Evolutionary conservation across 306 rosid species (phyloP).

Genomic region (Trifolium repens): DNA sequence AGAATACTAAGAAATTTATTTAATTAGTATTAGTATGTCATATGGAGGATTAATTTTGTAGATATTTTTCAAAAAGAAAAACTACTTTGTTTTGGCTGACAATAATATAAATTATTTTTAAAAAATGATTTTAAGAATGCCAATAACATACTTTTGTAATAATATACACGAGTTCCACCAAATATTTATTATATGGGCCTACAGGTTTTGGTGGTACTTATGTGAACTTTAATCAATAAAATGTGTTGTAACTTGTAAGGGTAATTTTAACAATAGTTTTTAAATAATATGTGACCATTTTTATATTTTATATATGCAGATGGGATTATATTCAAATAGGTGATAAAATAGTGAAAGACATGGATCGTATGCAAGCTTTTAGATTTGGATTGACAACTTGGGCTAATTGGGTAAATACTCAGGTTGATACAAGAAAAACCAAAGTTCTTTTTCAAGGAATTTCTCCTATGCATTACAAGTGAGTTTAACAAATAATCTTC

Average conservation of each 20-base stretch:
- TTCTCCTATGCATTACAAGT: constrained; percentile 55
- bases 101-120: no score
- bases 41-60: no score
- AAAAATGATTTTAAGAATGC: no score
- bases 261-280: not conserved
- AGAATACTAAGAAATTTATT: not conserved
- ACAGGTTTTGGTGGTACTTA: no score
- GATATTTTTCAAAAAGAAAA: no score
- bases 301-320: constrained; percentile 40
- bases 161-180: no score
- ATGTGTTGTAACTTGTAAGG: no score
- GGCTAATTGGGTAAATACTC: not conserved
- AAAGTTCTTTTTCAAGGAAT: constrained; percentile 11
- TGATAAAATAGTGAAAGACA: constrained; percentile 49
- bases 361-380: constrained; percentile 75
- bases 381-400: constrained; percentile 43
- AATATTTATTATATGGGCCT: no score
- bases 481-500: constrained; percentile 5
- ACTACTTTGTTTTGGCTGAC: no score
- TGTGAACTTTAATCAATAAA: no score
- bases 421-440: not conserved
- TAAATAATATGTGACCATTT: not conserved
- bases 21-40: no score
- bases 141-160: no score
- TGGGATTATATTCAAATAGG: constrained; percentile 74